A percentile compares a stretch with the other conserved stretches of the same genome.
Evolutionary conservation across 352 stramenopile species (phyloP).

Genomic region (Pythium dissimile): DNA sequence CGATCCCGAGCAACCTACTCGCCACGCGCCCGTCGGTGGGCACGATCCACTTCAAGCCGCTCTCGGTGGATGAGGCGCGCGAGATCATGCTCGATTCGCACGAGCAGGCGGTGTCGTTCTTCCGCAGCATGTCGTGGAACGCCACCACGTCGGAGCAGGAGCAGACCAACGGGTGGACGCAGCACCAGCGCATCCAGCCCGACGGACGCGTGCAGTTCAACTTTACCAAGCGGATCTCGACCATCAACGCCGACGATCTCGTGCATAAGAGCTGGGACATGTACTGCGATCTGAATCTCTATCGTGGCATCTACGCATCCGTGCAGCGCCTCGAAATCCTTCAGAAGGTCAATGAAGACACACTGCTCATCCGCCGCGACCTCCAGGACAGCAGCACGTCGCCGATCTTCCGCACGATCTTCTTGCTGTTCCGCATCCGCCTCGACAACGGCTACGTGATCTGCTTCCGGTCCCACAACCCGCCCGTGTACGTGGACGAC

Average conservation of each 20-base stretch:
- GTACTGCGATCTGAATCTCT: conserved; percentile 75
- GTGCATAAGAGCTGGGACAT: conserved; percentile 78
- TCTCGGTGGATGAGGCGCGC: conserved; percentile 41
- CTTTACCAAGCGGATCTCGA: conserved; percentile 70
- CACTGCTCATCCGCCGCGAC: conserved; percentile 67
- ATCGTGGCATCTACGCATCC: conserved; percentile 73
- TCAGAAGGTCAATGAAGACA: conserved; percentile 76
- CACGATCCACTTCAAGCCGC: conserved; percentile 55
- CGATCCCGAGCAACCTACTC: conserved; percentile 37
- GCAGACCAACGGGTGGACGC: conserved; percentile 81
- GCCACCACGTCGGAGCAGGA: conserved; percentile 25
- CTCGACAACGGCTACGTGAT: conserved; percentile 61
- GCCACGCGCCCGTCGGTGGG: conserved; percentile 39
- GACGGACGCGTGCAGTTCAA: conserved; percentile 76
- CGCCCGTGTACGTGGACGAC: conserved; percentile 43
- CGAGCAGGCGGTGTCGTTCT: conserved; percentile 64
- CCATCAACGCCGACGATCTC: conserved; percentile 57
- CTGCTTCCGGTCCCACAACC: conserved; percentile 70
- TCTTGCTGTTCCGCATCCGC: conserved; percentile 65
- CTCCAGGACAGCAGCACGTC: conserved; percentile 54
- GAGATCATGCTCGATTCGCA: conserved; percentile 77
- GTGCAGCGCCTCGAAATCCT: conserved; percentile 79
- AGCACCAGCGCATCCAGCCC: conserved; percentile 61
- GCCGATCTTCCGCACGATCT: conserved; percentile 75
- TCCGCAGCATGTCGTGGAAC: conserved; percentile 47